Conservation (phyloP, 108 stramenopile genomes). For the Pelagomonas calceolata region DNA sequence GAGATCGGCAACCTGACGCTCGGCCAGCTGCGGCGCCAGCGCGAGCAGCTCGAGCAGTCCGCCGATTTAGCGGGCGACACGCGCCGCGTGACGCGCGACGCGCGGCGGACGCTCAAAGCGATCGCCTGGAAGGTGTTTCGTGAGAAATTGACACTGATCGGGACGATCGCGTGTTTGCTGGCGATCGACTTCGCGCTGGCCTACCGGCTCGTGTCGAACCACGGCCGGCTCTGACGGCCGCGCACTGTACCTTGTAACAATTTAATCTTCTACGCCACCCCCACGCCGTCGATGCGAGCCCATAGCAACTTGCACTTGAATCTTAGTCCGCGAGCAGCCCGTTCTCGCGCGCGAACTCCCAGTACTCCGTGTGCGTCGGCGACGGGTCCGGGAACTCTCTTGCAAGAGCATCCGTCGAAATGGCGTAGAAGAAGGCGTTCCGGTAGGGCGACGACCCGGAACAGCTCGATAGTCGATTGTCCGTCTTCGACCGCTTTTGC, state of each 20-base stretch:
- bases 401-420: slow-evolving; percentile 4
- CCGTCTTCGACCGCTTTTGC: slow-evolving; percentile 5
- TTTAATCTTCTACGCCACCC: too few species aligned
- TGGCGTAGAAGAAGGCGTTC: slow-evolving; percentile 22
- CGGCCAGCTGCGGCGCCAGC: background rate
- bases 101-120: background rate
- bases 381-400: slow-evolving; percentile 19
- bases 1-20: background rate
- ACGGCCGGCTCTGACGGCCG: background rate
- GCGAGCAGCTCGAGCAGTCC: background rate
- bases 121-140: background rate
- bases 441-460: slow-evolving; percentile 9
- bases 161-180: background rate
- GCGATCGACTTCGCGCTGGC: background rate
- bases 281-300: too few species aligned
- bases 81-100: background rate
- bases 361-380: slow-evolving; percentile 29
- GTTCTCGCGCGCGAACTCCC: slow-evolving; percentile 18
- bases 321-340: slow-evolving; percentile 13
- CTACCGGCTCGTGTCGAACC: background rate
- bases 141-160: background rate
- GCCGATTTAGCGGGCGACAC: background rate
- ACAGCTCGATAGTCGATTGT: slow-evolving; percentile 7
- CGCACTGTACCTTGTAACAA: too few species aligned
- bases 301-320: too few species aligned